These are phyloP conservation scores for Fraxinus quadrangulata DNA, from an alignment of 257 asterid species.

Conservation along the genomic window DNA sequence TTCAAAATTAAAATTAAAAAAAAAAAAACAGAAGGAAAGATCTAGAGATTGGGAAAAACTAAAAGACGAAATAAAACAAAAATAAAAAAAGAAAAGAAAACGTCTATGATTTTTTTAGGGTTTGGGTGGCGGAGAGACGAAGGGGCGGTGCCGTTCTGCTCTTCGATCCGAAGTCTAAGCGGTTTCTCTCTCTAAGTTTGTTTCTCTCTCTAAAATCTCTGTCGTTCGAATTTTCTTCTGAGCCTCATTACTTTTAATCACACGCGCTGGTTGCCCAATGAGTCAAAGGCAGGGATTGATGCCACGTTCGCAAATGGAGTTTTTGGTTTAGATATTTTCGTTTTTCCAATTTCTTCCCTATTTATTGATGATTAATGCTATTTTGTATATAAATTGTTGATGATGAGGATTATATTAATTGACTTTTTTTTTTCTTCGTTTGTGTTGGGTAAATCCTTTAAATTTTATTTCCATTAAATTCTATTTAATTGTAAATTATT, in stretches of 20 bases:
- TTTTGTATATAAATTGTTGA: too few relatives aligned
- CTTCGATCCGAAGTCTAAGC: slow-evolving; percentile 28
- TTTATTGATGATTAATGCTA: too few relatives aligned
- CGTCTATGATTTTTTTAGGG: slow-evolving; percentile 15
- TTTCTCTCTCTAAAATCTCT: not conserved
- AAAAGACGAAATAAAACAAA: not conserved
- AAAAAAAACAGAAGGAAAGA: not conserved
- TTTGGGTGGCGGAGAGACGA: slow-evolving; percentile 6
- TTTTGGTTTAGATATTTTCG: too few relatives aligned
- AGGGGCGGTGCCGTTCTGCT: not conserved
- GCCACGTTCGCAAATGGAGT: not conserved
- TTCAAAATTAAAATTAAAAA: not conserved
- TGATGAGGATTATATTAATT: too few relatives aligned
- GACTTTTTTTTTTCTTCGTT: too few relatives aligned
- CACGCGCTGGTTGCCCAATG: not conserved
- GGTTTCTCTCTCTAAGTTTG: not conserved
- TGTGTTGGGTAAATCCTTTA: too few relatives aligned
- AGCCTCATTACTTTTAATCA: not conserved
- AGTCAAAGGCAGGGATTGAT: not conserved
- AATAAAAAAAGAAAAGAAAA: not conserved
- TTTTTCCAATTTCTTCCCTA: too few relatives aligned
- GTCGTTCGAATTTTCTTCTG: not conserved
- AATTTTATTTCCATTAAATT: too few relatives aligned
- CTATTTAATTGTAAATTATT: too few relatives aligned
- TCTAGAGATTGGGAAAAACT: not conserved